Conservation (phyloP, 2,329 filamentous ascomycete genomes). For the Chrysosporium keratinophilum region DNA sequence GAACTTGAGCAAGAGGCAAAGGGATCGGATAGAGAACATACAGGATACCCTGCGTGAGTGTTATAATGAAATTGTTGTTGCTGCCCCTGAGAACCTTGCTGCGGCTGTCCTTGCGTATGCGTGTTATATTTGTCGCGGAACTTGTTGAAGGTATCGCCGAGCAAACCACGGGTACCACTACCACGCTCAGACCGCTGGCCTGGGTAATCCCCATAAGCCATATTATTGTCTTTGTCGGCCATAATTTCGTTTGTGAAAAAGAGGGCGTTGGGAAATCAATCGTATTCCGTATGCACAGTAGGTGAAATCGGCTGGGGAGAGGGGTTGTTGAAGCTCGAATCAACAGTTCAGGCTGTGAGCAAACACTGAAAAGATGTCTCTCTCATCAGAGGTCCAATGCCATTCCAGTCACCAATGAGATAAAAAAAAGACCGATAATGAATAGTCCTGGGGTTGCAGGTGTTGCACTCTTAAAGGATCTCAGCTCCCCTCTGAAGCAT, state of each 20-base stretch:
- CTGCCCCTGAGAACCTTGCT: constrained; percentile 10
- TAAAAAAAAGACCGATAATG: no score
- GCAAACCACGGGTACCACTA: constrained; percentile 41
- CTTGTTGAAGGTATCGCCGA: constrained; percentile 44
- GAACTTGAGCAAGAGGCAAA: neutral
- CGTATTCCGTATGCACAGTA: neutral
- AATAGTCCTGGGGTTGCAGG: no score
- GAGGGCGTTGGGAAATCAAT: no score
- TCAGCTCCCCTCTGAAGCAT: no score
- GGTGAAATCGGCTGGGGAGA: neutral
- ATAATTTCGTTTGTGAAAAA: constrained; percentile 19
- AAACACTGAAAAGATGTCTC: no score
- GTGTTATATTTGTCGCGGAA: constrained; percentile 32
- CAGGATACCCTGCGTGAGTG: constrained; percentile 7
- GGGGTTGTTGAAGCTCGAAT: neutral
- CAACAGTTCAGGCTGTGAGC: no score
- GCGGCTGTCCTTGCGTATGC: constrained; percentile 7
- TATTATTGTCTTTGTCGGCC: constrained; percentile 39
- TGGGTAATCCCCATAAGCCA: constrained; percentile 47
- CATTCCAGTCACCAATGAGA: no score
- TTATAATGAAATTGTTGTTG: constrained; percentile 21
- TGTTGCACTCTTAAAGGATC: no score
- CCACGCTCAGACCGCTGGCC: constrained; percentile 24
- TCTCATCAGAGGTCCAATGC: no score
- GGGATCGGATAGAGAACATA: neutral